These are phyloP conservation scores for Fusarium buharicum DNA, from an alignment of 2,329 filamentous ascomycete species.

Conservation along the genomic window DNA sequence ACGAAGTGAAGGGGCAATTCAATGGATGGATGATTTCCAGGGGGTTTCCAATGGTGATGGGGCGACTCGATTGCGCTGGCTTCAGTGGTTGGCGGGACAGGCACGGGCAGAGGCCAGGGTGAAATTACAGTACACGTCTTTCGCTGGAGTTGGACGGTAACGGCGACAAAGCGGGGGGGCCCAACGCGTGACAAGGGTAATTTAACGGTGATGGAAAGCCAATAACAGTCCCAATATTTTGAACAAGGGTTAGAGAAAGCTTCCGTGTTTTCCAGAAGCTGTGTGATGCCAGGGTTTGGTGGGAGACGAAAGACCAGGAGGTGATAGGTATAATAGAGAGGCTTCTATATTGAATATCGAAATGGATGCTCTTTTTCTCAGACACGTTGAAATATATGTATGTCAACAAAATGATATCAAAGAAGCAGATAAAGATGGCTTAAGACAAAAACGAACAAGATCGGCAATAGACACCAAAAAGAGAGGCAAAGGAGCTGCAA, in stretches of 20 bases:
- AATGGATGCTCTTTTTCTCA: not conserved
- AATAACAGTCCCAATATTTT: slow-evolving; percentile 5
- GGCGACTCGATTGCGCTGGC: slow-evolving; percentile 33
- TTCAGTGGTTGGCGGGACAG: slow-evolving; percentile 42
- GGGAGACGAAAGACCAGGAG: not conserved
- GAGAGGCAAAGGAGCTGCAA: slow-evolving; percentile 8
- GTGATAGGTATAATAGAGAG: slow-evolving; percentile 1
- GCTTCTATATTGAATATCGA: no score
- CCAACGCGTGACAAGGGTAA: slow-evolving; percentile 28
- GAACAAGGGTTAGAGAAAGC: slow-evolving; percentile 22
- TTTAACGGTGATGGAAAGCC: slow-evolving; percentile 19
- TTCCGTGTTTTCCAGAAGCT: slow-evolving; percentile 31
- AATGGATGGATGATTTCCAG: slow-evolving; percentile 43
- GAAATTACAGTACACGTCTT: slow-evolving; percentile 45
- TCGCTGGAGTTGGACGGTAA: slow-evolving; percentile 15
- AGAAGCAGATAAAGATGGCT: slow-evolving; percentile 9
- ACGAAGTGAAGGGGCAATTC: slow-evolving; percentile 41
- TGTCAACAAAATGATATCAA: not conserved
- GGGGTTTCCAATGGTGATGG: slow-evolving; percentile 41
- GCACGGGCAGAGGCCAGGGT: slow-evolving; percentile 26
- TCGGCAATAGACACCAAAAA: slow-evolving; percentile 16
- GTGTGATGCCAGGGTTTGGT: slow-evolving; percentile 9
- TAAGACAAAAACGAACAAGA: slow-evolving; percentile 15
- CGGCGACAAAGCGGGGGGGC: slow-evolving; percentile 1
- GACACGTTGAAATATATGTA: not conserved